Percentiles rank a stretch among this genome's conserved stretches.
Conservation (phyloP, 73 alveolate species). For the Paramecium tetraurelia region DNA sequence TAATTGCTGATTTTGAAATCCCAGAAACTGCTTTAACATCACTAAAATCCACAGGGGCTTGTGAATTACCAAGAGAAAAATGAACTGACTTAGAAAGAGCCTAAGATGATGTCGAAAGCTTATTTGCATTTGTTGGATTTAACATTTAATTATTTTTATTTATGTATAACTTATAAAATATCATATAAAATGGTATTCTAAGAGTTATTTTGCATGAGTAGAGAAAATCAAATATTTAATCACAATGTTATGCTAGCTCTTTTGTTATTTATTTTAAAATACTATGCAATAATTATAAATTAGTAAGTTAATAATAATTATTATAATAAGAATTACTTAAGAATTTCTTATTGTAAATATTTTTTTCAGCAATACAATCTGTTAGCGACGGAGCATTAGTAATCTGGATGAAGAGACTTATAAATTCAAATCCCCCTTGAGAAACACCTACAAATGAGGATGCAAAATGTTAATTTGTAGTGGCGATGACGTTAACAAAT, state of each 20-base stretch:
- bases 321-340: neutral
- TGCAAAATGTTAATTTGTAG: neutral
- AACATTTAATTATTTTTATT: neutral
- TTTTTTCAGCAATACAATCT: neutral
- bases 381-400: neutral
- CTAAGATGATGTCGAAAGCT: neutral
- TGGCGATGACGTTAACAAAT: neutral
- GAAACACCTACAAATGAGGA: neutral
- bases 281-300: neutral
- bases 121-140: constrained; percentile 2
- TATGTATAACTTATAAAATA: neutral
- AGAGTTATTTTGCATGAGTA: neutral
- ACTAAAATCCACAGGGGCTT: neutral
- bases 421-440: neutral
- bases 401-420: neutral
- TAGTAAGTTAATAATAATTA: neutral
- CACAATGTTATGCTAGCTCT: neutral
- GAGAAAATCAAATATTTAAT: neutral
- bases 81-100: constrained; percentile 49
- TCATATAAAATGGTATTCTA: neutral
- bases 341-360: neutral
- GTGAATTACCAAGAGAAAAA: neutral
- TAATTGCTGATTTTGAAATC: neutral
- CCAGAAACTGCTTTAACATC: neutral
- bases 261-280: neutral